Conservation (phyloP, 495 filamentous ascomycete genomes). For the Penicillium steckii region DNA sequence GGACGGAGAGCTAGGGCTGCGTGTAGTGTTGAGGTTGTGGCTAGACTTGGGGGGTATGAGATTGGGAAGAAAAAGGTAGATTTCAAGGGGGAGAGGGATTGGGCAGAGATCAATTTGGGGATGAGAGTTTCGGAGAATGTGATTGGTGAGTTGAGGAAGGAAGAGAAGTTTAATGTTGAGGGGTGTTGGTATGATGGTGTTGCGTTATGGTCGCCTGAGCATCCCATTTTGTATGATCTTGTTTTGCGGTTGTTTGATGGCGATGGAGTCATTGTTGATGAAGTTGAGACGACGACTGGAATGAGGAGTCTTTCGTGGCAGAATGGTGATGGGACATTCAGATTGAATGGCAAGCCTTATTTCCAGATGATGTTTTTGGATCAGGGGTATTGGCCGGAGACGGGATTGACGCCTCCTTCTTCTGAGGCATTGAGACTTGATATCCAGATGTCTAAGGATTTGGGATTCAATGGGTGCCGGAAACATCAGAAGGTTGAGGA, state of each 20-base stretch:
- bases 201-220: conserved; percentile 39
- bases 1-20: conserved; percentile 12
- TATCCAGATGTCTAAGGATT: conserved; percentile 29
- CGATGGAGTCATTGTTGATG: conserved; percentile 19
- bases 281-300: conserved; percentile 31
- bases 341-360: conserved; percentile 35
- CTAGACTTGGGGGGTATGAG: conserved; percentile 14
- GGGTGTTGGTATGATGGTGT: conserved; percentile 29
- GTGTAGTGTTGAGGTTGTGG: conserved; percentile 26
- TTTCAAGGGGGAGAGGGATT: conserved; percentile 18
- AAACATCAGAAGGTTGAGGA: conserved; percentile 46
- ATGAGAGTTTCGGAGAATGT: conserved; percentile 18
- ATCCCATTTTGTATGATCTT: conserved; percentile 39
- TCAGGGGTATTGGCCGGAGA: conserved; percentile 41
- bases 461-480: conserved; percentile 39
- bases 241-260: conserved; percentile 24
- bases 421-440: conserved; percentile 31
- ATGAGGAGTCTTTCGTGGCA: conserved; percentile 39
- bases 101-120: conserved; percentile 21
- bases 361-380: conserved; percentile 40
- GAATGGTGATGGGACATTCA: conserved; percentile 37
- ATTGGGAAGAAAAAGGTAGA: conserved; percentile 14
- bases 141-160: conserved; percentile 3
- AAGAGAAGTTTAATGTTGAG: conserved; percentile 12
- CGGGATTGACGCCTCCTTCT: conserved; percentile 38